Evolutionary conservation across 139 green algal species (phyloP), one percentile per base, ranked within the genome.

Genomic region (Auxenochlorella protothecoides): DNA sequence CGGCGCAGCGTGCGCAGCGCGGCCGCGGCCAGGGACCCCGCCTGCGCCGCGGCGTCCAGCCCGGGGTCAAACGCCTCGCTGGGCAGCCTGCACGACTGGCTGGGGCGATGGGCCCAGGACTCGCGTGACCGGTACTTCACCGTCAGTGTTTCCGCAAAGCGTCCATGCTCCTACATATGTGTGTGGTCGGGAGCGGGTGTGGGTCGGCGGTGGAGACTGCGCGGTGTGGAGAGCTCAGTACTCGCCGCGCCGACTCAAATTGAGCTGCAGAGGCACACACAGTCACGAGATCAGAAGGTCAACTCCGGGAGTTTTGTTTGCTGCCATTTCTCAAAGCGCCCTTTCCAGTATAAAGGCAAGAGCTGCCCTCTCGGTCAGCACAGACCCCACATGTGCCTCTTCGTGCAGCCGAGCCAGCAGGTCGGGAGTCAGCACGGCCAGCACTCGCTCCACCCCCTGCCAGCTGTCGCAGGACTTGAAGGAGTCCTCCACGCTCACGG

Each of bases 401-500:
- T 91, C 86, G 10, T 76, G 7, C 59, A 93, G 74, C 5, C 88
- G 71, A 6, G 68, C n/a, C 59, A 89, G 65, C 63, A 95, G 78
- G 76, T 95, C 89, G 4, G 89, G 89, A 4, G 81, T 77, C 66
- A 95, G 80, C 68, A 90, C 80, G 7, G 63, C 44, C 69, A 88
- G 14, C 55, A 92, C 78, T 8, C 70, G 67, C 12, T 62, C 52
- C 4, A 74, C 79, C 13, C 69, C 80, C 4, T 62, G 59, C 60
- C 80, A 66, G 64, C 63, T 75, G 59, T 64, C 68, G 70, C 84
- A 90, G 51, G 56, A 59, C 65, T 85, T 85, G 78, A 91, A 91
- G 62, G 64, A 81, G 73, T 92, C 88, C 70, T 95, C 89, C 15
- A 92, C 86, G 0, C 84, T 92, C n/a, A 95, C 80, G n/a, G 68